A percentile compares a stretch with the other conserved stretches of the same genome.
Conservation (phyloP, 225 moss, liverwort and hornwort genomes). For the Antitrichia curtipendula region DNA sequence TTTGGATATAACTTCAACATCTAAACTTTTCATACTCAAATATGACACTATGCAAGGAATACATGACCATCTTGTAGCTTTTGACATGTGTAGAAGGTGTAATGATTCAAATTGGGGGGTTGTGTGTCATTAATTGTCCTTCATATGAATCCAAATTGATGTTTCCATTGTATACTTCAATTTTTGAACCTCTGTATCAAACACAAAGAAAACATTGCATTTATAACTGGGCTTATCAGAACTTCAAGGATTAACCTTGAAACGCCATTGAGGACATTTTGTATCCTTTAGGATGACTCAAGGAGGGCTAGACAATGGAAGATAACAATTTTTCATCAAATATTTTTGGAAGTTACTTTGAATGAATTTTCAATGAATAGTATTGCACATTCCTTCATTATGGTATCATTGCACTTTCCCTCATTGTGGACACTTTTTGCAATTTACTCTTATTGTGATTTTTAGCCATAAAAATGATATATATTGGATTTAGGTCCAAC, state of each 20-base stretch:
- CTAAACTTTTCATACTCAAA: background rate
- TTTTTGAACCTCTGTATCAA: background rate
- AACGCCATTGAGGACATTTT: background rate
- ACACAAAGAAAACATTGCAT: background rate
- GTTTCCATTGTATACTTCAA: too few species aligned
- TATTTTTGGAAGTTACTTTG: background rate
- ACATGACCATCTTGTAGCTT: background rate
- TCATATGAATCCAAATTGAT: too few species aligned
- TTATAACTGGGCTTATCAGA: background rate
- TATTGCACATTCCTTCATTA: background rate
- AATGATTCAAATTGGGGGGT: background rate
- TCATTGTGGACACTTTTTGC: background rate
- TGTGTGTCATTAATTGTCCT: too few species aligned
- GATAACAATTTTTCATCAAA: background rate
- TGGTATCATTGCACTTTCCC: too few species aligned
- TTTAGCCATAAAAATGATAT: background rate
- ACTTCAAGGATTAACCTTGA: background rate
- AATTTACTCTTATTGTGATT: background rate
- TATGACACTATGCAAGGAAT: background rate
- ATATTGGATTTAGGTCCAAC: background rate
- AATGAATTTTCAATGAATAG: background rate
- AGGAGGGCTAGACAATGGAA: fast-evolving
- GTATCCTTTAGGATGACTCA: background rate
- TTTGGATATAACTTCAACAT: background rate
- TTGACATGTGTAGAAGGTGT: background rate